Evolutionary conservation across 495 filamentous ascomycete species (phyloP).

Genomic region (Hypomontagnella submonticulosa): DNA sequence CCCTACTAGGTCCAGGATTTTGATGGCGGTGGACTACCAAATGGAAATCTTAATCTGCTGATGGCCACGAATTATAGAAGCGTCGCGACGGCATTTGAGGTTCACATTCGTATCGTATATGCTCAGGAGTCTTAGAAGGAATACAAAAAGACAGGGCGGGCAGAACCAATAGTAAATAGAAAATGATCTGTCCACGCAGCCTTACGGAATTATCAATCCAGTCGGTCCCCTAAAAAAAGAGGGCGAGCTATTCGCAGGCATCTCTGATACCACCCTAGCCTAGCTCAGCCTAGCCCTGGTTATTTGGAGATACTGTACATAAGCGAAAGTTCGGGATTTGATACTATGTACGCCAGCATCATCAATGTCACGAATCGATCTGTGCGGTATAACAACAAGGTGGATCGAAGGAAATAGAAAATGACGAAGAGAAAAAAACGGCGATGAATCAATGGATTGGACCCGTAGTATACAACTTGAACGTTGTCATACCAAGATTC

Average conservation of each 20-base stretch:
- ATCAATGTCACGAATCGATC: slow-evolving; percentile 15
- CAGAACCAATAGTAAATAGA: slow-evolving; percentile 19
- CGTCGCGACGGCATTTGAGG: slow-evolving; percentile 8
- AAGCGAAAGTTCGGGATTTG: slow-evolving; percentile 5
- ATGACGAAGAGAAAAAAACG: slow-evolving; percentile 6
- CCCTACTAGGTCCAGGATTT: slow-evolving; percentile 6
- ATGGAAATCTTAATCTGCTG: neutral
- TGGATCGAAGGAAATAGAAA: neutral
- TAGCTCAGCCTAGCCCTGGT: slow-evolving; percentile 30
- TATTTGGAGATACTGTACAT: slow-evolving; percentile 27
- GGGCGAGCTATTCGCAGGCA: slow-evolving; percentile 11
- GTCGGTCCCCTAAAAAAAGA: slow-evolving; percentile 18
- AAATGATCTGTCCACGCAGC: slow-evolving; percentile 19
- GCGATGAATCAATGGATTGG: too few relatives aligned
- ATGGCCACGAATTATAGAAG: slow-evolving; percentile 5
- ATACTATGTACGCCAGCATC: slow-evolving; percentile 13
- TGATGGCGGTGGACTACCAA: neutral
- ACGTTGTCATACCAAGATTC: too few relatives aligned
- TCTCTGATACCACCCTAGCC: slow-evolving; percentile 40
- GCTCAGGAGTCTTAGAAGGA: slow-evolving; percentile 15
- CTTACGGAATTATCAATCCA: slow-evolving; percentile 30
- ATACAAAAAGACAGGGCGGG: neutral
- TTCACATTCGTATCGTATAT: slow-evolving; percentile 5
- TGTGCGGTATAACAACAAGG: slow-evolving; percentile 15
- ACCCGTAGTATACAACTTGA: too few relatives aligned